Evolutionary conservation across 768 basidiomycete species (phyloP).

Genomic region (Neoboletus brunneissimus): DNA sequence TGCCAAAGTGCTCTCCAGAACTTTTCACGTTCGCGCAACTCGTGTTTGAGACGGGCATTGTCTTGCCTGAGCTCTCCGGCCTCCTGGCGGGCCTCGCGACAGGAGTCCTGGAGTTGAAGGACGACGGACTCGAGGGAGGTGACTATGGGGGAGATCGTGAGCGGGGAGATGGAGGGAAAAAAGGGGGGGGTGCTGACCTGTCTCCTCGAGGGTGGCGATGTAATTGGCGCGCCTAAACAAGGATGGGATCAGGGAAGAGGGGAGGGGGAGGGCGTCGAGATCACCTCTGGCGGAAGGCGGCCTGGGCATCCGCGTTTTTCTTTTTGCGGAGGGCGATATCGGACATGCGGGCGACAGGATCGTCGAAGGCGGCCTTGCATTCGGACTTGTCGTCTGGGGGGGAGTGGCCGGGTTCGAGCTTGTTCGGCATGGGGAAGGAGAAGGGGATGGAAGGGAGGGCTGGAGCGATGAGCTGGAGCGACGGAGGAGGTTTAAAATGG

Average conservation of each 20-base stretch:
- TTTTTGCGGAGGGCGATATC: conserved; percentile 77
- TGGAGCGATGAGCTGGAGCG: conserved; percentile 10
- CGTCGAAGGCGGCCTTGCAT: conserved; percentile 37
- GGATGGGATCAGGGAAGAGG: conserved; percentile 22
- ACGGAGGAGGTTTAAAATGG: conserved; percentile 52
- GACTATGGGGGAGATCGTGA: conserved; percentile 42
- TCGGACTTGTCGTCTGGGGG: conserved; percentile 38
- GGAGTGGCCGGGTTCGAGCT: conserved; percentile 23
- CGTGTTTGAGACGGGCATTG: conserved; percentile 59
- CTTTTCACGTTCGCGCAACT: conserved; percentile 70
- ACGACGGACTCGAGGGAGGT: conserved; percentile 85
- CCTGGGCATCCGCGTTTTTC: conserved; percentile 89
- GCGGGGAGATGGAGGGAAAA: not conserved
- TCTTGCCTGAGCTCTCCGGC: conserved; percentile 62
- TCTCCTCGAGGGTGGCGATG: conserved; percentile 84
- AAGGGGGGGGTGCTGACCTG: conserved; percentile 41
- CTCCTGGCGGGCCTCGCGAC: conserved; percentile 63
- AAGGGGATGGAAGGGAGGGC: conserved; percentile 5
- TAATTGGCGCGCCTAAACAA: conserved; percentile 66
- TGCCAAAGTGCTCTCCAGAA: conserved; percentile 71
- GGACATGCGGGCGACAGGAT: conserved; percentile 44
- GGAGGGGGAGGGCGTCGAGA: conserved; percentile 1
- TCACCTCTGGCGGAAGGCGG: conserved; percentile 70
- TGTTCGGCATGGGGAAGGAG: conserved; percentile 29
- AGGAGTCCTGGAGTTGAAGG: conserved; percentile 77